Conservation (phyloP, 2,329 filamentous ascomycete genomes). For the Monilinia aucupariae region DNA sequence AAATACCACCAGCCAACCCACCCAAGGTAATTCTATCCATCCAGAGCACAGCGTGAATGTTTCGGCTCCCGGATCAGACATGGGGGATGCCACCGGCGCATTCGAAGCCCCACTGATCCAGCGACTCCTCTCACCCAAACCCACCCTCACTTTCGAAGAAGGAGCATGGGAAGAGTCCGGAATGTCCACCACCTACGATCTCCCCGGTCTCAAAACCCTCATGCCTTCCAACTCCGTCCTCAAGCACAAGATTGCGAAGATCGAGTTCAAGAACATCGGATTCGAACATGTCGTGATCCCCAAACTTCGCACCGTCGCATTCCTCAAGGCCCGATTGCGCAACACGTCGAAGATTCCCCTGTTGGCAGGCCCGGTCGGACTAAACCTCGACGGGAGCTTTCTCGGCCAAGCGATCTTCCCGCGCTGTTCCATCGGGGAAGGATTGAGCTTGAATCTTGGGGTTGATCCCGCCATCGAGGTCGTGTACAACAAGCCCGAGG, state of each 20-base stretch:
- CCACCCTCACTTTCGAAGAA: conserved; percentile 44
- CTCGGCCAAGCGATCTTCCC: conserved; percentile 52
- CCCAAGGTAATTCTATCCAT: neutral
- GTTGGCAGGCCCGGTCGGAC: conserved; percentile 48
- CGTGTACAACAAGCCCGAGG: conserved; percentile 50
- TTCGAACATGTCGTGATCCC: conserved; percentile 56
- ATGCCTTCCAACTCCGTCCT: conserved; percentile 45
- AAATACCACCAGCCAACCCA: neutral
- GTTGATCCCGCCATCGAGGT: conserved; percentile 54
- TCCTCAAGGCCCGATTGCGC: conserved; percentile 51
- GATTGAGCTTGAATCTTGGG: conserved; percentile 51
- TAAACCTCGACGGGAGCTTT: conserved; percentile 60
- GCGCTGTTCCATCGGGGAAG: conserved; percentile 49
- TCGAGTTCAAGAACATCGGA: conserved; percentile 45
- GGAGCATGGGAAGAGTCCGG: conserved; percentile 54
- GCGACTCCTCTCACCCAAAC: conserved; percentile 17
- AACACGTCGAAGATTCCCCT: conserved; percentile 53
- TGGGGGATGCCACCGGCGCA: neutral
- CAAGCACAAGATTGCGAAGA: conserved; percentile 55
- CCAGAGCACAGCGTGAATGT: neutral
- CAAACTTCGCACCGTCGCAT: conserved; percentile 55
- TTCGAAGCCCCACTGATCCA: conserved; percentile 4
- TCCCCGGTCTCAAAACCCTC: conserved; percentile 53
- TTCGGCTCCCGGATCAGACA: neutral
- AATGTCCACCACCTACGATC: conserved; percentile 53